A percentile compares a stretch with the other conserved stretches of the same genome.
phyloP scores from a whole-genome alignment of 2,329 filamentous ascomycete species.

The Cordyceps tenuipes region DNA sequence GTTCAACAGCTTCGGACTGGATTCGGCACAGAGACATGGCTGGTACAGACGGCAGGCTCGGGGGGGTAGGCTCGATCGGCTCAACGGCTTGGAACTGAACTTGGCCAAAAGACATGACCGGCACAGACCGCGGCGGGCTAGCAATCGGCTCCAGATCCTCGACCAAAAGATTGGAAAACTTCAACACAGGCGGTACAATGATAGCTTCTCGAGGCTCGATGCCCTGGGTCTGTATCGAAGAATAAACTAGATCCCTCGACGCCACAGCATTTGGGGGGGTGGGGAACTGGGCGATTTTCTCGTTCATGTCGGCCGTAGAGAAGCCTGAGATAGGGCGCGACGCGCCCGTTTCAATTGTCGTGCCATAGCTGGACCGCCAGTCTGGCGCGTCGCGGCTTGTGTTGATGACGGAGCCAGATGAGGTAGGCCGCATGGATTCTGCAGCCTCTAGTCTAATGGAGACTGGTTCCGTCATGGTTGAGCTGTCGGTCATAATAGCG shows the following conservation, averaged over 20 bases:
- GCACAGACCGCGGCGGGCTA: constrained; percentile 17
- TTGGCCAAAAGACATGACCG: constrained; percentile 19
- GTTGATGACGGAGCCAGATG: constrained; percentile 34
- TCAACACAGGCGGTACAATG: constrained; percentile 18
- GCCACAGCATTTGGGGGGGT: constrained; percentile 39
- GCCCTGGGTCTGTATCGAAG: constrained; percentile 34
- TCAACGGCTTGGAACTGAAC: constrained; percentile 24
- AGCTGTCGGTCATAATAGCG: constrained; percentile 52
- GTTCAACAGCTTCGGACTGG: constrained; percentile 23
- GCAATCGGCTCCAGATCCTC: constrained; percentile 24
- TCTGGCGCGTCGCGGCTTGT: constrained; percentile 18
- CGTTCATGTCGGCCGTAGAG: constrained; percentile 46
- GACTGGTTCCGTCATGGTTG: constrained; percentile 54
- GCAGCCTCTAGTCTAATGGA: constrained; percentile 21
- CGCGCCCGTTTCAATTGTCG: constrained; percentile 17
- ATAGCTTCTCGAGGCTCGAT: constrained; percentile 31
- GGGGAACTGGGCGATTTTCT: constrained; percentile 46
- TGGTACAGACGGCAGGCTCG: constrained; percentile 18
- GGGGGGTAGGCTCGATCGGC: constrained; percentile 17
- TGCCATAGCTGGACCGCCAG: constrained; percentile 20
- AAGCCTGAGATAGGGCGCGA: constrained; percentile 38
- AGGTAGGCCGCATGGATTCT: constrained; percentile 28
- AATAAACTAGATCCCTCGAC: constrained; percentile 33
- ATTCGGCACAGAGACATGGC: constrained; percentile 20
- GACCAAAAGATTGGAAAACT: constrained; percentile 19